phyloP scores from a whole-genome alignment of 2,329 filamentous ascomycete species.

The Colletotrichum siamense region DNA sequence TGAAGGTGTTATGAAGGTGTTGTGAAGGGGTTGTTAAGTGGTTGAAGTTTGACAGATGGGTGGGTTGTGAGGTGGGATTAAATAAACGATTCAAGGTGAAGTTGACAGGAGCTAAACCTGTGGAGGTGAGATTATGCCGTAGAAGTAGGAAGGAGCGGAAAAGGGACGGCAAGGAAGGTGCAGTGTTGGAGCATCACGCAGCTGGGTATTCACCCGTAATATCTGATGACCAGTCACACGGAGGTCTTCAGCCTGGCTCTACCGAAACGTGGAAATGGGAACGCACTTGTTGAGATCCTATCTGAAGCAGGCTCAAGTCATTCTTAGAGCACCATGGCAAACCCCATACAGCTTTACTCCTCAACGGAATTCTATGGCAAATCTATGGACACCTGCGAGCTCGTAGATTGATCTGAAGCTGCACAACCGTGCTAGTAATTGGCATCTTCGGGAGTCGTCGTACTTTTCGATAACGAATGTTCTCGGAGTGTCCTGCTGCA shows the following conservation, averaged over 20 bases:
- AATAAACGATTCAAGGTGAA: background rate
- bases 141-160: background rate
- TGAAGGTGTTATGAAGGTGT: background rate
- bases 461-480: background rate
- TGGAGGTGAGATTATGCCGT: background rate
- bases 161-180: background rate
- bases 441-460: background rate
- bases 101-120: background rate
- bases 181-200: background rate
- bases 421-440: background rate
- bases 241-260: background rate
- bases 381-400: background rate
- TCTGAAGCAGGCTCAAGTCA: too few species aligned
- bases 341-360: background rate
- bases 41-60: background rate
- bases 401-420: background rate
- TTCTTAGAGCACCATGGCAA: background rate
- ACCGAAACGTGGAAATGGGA: background rate
- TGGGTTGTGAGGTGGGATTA: background rate
- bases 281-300: background rate
- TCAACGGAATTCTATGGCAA: background rate
- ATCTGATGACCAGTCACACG: background rate
- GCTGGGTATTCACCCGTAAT: background rate
- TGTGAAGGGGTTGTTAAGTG: background rate
- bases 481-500: background rate